phyloP scores from a whole-genome alignment of 2,329 filamentous ascomycete species.

The Knufia petricola region DNA sequence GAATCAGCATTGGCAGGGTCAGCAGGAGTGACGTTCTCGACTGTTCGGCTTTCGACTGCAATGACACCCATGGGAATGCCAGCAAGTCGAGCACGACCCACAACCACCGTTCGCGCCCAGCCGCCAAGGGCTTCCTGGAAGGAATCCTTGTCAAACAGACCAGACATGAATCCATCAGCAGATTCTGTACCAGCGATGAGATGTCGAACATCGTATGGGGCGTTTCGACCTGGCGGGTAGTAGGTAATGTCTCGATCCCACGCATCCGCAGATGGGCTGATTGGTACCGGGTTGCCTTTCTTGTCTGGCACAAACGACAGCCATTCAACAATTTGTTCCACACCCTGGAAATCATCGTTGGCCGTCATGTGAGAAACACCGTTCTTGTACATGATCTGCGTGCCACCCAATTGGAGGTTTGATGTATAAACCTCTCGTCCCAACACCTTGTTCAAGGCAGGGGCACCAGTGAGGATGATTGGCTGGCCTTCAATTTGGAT shows the following conservation, averaged over 20 bases:
- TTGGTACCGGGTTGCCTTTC: slow-evolving; percentile 85
- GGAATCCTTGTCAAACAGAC: slow-evolving; percentile 92
- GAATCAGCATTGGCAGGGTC: slow-evolving; percentile 98
- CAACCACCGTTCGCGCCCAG: slow-evolving; percentile 94
- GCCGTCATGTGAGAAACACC: slow-evolving; percentile 99
- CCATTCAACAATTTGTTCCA: slow-evolving; percentile 97
- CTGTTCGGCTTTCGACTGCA: slow-evolving; percentile 85
- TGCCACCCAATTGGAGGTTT: slow-evolving; percentile 96
- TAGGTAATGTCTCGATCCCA: slow-evolving; percentile 93
- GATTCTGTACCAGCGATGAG: slow-evolving; percentile 83
- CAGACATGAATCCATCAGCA: slow-evolving; percentile 74
- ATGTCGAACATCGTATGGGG: slow-evolving; percentile 86
- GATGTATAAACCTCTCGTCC: slow-evolving; percentile 98
- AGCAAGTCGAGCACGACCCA: slow-evolving; percentile 89
- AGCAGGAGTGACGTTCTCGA: slow-evolving; percentile 93
- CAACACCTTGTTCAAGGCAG: slow-evolving; percentile 94
- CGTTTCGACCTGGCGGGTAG: slow-evolving; percentile 61
- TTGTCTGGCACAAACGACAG: slow-evolving; percentile 95
- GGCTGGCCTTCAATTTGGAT: slow-evolving; percentile 98
- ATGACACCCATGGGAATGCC: slow-evolving; percentile 99
- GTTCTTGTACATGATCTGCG: slow-evolving; percentile 99
- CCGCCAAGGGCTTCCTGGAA: slow-evolving; percentile 95
- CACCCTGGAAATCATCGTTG: slow-evolving; percentile 93
- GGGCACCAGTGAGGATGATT: slow-evolving; percentile 95
- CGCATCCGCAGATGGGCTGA: slow-evolving; percentile 70